These are phyloP conservation scores for Backusella psychrophila DNA, from an alignment of 192 early-diverging fungal species.

Conservation along the genomic window DNA sequence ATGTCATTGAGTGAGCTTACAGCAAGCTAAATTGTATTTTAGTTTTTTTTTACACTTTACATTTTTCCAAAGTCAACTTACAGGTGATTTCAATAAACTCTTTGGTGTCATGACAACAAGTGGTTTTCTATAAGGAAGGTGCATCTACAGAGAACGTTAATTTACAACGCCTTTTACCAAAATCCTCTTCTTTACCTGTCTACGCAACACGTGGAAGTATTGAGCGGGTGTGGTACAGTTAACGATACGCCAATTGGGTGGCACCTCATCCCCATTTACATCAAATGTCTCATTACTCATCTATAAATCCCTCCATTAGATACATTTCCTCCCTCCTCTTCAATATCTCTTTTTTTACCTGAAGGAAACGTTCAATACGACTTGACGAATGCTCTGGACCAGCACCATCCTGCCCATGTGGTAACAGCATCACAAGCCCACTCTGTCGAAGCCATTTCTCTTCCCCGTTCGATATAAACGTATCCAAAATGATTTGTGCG, in stretches of 20 bases:
- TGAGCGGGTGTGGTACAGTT: conserved; percentile 94
- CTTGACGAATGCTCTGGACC: conserved; percentile 94
- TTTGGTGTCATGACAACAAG: conserved; percentile 82
- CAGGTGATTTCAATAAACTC: conserved; percentile 63
- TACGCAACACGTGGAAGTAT: conserved; percentile 93
- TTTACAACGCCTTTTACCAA: not conserved
- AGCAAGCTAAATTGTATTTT: conserved; percentile 22
- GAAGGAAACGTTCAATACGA: conserved; percentile 93
- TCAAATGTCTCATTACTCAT: conserved; percentile 80
- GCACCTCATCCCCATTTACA: conserved; percentile 49
- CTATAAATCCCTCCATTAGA: conserved; percentile 17
- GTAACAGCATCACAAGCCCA: conserved; percentile 89
- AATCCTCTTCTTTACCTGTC: conserved; percentile 55
- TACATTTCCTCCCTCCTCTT: not conserved
- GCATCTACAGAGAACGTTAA: conserved; percentile 48
- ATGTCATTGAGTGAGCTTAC: conserved; percentile 80
- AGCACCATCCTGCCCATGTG: conserved; percentile 94
- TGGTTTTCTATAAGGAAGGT: conserved; percentile 90
- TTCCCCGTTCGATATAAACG: conserved; percentile 84
- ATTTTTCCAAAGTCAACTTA: conserved; percentile 15
- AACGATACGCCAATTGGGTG: conserved; percentile 93
- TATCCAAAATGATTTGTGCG: conserved; percentile 94
- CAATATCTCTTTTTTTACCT: conserved; percentile 40
- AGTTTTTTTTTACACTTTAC: not conserved
- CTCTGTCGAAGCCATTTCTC: conserved; percentile 94